Conservation (phyloP, 2,329 filamentous ascomycete species). For the Huntiella savannae region DNA sequence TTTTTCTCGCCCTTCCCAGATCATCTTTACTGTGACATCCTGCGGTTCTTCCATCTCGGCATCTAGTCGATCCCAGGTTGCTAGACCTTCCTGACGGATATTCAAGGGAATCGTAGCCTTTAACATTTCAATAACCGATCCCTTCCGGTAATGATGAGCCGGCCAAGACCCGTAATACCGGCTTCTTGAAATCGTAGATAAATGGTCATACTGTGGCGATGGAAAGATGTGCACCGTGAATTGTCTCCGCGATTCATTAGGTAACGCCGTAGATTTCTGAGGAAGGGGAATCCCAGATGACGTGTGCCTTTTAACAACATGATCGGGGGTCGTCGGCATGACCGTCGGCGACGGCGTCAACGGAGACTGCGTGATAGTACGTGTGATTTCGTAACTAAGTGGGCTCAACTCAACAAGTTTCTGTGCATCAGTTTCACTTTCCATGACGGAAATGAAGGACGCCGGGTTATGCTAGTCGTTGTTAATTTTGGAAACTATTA, state of each 20-base stretch:
- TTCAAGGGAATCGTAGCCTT: slow-evolving; percentile 21
- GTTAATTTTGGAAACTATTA: neutral
- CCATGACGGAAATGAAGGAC: slow-evolving; percentile 32
- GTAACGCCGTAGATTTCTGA: slow-evolving; percentile 15
- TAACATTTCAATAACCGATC: slow-evolving; percentile 22
- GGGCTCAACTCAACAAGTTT: slow-evolving; percentile 27
- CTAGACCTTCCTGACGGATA: slow-evolving; percentile 22
- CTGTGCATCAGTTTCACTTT: slow-evolving; percentile 21
- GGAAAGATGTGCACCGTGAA: slow-evolving; percentile 26
- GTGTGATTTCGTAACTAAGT: slow-evolving; percentile 25
- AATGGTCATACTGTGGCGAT: slow-evolving; percentile 22
- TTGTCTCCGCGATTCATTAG: slow-evolving; percentile 15
- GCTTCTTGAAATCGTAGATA: slow-evolving; percentile 18
- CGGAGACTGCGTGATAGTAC: neutral
- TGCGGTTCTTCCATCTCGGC: slow-evolving; percentile 13
- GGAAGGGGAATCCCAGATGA: slow-evolving; percentile 15
- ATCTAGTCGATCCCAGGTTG: slow-evolving; percentile 23
- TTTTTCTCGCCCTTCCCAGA: neutral
- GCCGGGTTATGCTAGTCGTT: slow-evolving; percentile 24
- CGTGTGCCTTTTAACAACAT: slow-evolving; percentile 4
- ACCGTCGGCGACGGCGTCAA: slow-evolving; percentile 1
- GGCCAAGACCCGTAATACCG: slow-evolving; percentile 26
- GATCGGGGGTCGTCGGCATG: slow-evolving; percentile 10
- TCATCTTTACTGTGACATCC: slow-evolving; percentile 2
- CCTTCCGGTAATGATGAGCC: slow-evolving; percentile 15